Conservation (phyloP, 169 alveolate species). For the Plasmodium sp. region DNA sequence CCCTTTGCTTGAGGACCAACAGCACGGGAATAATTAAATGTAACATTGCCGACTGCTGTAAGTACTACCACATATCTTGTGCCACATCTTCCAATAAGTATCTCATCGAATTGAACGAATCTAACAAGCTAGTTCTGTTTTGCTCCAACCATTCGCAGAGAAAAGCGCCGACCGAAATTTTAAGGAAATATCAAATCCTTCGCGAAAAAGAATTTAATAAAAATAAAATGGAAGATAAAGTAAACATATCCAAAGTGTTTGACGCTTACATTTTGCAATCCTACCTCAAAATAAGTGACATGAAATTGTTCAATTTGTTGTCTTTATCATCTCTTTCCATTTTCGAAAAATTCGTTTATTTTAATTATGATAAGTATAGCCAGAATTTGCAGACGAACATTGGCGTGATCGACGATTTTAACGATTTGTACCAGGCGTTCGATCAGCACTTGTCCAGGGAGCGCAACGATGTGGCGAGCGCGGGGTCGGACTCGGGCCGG, state of each 20-base stretch:
- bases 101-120: slow-evolving; percentile 80
- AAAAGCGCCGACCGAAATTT: slow-evolving; percentile 84
- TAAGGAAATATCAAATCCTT: slow-evolving; percentile 82
- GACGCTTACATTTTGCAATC: slow-evolving; percentile 61
- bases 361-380: slow-evolving; percentile 38
- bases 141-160: slow-evolving; percentile 85
- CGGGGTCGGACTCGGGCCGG: background rate
- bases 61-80: slow-evolving; percentile 85
- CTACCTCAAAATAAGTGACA: slow-evolving; percentile 50
- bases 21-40: slow-evolving; percentile 83
- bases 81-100: slow-evolving; percentile 83
- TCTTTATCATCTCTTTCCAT: slow-evolving; percentile 59
- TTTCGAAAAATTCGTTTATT: slow-evolving; percentile 36
- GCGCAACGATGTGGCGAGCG: background rate
- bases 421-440: slow-evolving; percentile 14
- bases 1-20: slow-evolving; percentile 74
- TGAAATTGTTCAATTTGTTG: slow-evolving; percentile 49
- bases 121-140: slow-evolving; percentile 79
- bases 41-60: slow-evolving; percentile 80
- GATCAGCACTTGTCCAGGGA: slow-evolving; percentile 34
- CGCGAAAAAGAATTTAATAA: slow-evolving; percentile 76
- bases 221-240: slow-evolving; percentile 75
- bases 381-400: slow-evolving; percentile 5
- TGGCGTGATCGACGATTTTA: slow-evolving; percentile 19
- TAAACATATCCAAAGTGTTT: slow-evolving; percentile 50